These are phyloP conservation scores for Spergularia azorica DNA, from an alignment of 179 eudicot species.

Conservation along the genomic window DNA sequence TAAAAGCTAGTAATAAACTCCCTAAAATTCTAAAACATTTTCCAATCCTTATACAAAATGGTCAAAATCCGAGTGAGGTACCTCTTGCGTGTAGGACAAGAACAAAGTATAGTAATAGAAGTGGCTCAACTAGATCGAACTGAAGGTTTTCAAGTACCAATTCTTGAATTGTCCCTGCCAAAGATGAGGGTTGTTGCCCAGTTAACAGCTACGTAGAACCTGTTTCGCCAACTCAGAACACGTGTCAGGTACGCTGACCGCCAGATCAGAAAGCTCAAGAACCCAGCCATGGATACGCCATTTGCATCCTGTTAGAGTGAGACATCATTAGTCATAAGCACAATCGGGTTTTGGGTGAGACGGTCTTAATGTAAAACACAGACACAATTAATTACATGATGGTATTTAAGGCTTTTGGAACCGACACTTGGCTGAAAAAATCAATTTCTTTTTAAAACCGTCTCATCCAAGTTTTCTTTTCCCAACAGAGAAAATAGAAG, in stretches of 20 bases:
- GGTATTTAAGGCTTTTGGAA: no score
- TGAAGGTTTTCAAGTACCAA: conserved; percentile 29
- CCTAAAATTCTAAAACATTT: no score
- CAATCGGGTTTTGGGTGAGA: no score
- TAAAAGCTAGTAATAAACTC: no score
- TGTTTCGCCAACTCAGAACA: conserved; percentile 86
- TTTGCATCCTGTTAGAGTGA: conserved; percentile 49
- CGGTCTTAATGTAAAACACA: no score
- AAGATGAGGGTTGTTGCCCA: conserved; percentile 88
- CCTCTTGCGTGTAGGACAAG: no score
- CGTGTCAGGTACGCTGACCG: conserved; percentile 89
- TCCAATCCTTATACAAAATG: no score
- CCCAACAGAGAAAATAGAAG: neutral
- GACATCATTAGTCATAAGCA: neutral
- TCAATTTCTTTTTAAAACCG: neutral
- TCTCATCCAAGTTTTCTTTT: neutral
- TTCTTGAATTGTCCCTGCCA: conserved; percentile 76
- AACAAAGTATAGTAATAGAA: neutral
- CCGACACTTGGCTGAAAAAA: no score
- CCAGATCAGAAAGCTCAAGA: conserved; percentile 87
- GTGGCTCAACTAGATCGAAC: neutral
- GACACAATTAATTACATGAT: no score
- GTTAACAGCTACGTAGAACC: conserved; percentile 80
- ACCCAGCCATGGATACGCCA: conserved; percentile 72
- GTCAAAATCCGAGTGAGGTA: no score